Percentiles rank a stretch among this genome's conserved stretches.
phyloP scores from a whole-genome alignment of 805 yeast genomes.

The Kregervanrija fluxuum region DNA sequence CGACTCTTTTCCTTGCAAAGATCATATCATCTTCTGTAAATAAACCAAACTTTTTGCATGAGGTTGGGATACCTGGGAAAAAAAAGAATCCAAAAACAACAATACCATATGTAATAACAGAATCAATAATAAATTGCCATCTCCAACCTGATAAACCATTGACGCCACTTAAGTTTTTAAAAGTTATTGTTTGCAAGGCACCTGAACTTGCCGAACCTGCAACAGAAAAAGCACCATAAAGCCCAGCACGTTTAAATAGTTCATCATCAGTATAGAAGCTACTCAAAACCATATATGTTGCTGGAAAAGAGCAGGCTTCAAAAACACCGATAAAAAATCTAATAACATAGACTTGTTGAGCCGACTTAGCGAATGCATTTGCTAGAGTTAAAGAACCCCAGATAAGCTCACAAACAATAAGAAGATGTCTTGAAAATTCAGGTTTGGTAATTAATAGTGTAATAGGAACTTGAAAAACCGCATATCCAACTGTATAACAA shows the following conservation, averaged over 20 bases:
- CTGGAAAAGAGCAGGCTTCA: constrained; percentile 59
- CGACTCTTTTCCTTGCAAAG: constrained; percentile 42
- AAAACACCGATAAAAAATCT: constrained; percentile 56
- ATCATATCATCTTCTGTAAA: constrained; percentile 35
- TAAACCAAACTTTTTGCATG: constrained; percentile 27
- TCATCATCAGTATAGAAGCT: constrained; percentile 11
- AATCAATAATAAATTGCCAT: constrained; percentile 68
- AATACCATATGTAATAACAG: constrained; percentile 49
- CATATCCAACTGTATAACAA: constrained; percentile 39
- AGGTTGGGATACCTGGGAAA: constrained; percentile 46
- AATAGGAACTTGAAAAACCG: constrained; percentile 55
- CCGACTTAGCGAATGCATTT: constrained; percentile 33
- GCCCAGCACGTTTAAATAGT: constrained; percentile 13
- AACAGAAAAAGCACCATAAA: constrained; percentile 14
- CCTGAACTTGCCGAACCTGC: constrained; percentile 53
- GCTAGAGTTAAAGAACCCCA: constrained; percentile 27
- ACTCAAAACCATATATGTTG: constrained; percentile 38
- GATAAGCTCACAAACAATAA: constrained; percentile 48
- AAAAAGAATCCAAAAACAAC: constrained; percentile 52
- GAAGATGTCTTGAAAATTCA: constrained; percentile 39
- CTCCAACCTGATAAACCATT: constrained; percentile 59
- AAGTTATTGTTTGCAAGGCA: constrained; percentile 52
- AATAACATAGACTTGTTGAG: constrained; percentile 45
- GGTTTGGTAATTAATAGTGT: constrained; percentile 42
- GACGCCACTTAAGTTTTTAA: constrained; percentile 38